phyloP scores from a whole-genome alignment of 805 yeast genomes.

The Saccharomycopsis sp. region DNA sequence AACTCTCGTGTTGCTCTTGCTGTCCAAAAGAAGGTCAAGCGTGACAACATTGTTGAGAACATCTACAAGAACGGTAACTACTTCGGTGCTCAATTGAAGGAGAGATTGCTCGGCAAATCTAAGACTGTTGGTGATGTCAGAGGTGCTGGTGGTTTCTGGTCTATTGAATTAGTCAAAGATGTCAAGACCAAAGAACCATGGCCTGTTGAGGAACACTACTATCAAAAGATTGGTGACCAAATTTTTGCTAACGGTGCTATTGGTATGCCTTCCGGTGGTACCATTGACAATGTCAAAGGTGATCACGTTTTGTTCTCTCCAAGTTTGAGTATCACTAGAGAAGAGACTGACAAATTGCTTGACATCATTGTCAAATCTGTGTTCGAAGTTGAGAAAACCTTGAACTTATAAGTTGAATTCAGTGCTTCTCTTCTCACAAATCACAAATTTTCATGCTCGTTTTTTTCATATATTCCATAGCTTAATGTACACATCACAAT shows the following conservation, averaged over 20 bases:
- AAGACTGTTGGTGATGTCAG: slow-evolving; percentile 51
- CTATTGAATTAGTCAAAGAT: slow-evolving; percentile 50
- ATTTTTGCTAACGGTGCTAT: slow-evolving; percentile 42
- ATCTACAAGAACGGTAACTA: slow-evolving; percentile 38
- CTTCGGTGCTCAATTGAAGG: slow-evolving; percentile 34
- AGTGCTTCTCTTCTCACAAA: not conserved
- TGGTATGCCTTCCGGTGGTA: slow-evolving; percentile 42
- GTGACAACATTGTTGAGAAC: slow-evolving; percentile 34
- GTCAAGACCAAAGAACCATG: slow-evolving; percentile 45
- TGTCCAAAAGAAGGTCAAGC: slow-evolving; percentile 37
- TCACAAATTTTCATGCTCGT: not conserved
- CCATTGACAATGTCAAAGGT: slow-evolving; percentile 33
- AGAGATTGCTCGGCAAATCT: slow-evolving; percentile 28
- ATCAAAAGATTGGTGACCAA: slow-evolving; percentile 29
- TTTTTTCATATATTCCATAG: not conserved
- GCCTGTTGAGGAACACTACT: slow-evolving; percentile 32
- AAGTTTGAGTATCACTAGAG: slow-evolving; percentile 36
- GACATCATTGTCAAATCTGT: slow-evolving; percentile 36
- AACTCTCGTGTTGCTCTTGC: slow-evolving; percentile 41
- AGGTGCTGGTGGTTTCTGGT: slow-evolving; percentile 57
- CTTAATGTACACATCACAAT: not conserved
- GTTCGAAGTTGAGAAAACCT: slow-evolving; percentile 31
- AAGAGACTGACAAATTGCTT: slow-evolving; percentile 37
- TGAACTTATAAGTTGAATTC: slow-evolving; percentile 18
- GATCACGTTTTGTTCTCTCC: slow-evolving; percentile 46